Evolutionary conservation across 257 asterid genomes (phyloP).

Genomic region (Thymus mandschuricus): DNA sequence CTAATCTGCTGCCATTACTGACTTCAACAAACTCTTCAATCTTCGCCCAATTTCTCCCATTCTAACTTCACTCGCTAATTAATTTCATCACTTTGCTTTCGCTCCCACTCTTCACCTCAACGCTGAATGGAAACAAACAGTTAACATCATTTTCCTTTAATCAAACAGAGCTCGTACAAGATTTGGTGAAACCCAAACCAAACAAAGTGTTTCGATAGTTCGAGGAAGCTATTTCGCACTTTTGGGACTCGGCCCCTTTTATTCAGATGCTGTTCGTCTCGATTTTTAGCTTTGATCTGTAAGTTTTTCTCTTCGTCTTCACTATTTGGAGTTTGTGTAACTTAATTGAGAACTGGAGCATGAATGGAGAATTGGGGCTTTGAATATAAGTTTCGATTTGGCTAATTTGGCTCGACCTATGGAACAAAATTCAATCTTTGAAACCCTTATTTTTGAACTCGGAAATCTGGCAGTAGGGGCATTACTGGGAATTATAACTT

Average conservation of each 20-base stretch:
- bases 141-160: conserved; percentile 14
- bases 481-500: neutral
- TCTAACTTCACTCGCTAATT: neutral
- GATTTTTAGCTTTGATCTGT: conserved; percentile 38
- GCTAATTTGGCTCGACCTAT: neutral
- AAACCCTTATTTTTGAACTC: conserved; percentile 14
- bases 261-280: conserved; percentile 40
- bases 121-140: conserved; percentile 7
- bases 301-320: conserved; percentile 29
- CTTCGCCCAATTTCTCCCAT: neutral
- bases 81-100: conserved; percentile 21
- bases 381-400: conserved; percentile 14
- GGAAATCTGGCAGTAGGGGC: conserved; percentile 2
- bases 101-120: conserved; percentile 26
- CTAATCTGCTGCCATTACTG: conserved; percentile 27
- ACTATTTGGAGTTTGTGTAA: conserved; percentile 2
- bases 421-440: neutral
- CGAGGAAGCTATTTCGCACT: neutral
- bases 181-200: conserved; percentile 22
- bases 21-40: conserved; percentile 13
- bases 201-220: conserved; percentile 12
- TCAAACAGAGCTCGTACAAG: conserved; percentile 8
- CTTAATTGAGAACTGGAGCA: neutral
- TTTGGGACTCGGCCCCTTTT: neutral
- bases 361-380: neutral